These are phyloP conservation scores for Trichoderma endophyticum DNA, from an alignment of 2,329 filamentous ascomycete species.

Conservation along the genomic window DNA sequence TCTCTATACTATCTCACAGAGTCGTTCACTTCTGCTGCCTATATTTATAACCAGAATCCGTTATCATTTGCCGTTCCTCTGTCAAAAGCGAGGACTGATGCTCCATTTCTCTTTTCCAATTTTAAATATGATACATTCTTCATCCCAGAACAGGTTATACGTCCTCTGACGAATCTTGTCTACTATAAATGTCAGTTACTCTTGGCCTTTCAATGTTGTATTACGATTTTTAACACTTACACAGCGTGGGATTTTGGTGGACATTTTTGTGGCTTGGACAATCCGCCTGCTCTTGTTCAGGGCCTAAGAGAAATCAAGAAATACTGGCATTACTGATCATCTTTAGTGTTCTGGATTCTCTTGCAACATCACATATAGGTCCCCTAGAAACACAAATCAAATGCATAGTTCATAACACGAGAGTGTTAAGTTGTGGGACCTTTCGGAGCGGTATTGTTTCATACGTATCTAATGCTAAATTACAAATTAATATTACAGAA, in stretches of 20 bases:
- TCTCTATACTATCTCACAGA: neutral
- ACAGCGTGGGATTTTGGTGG: neutral
- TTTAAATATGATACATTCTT: neutral
- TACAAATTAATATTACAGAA: neutral
- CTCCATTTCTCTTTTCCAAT: neutral
- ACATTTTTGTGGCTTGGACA: neutral
- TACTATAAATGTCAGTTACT: neutral
- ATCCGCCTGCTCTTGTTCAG: neutral
- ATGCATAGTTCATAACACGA: neutral
- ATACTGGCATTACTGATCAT: neutral
- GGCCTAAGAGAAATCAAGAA: neutral
- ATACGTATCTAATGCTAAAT: neutral
- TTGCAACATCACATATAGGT: neutral
- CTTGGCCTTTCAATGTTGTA: neutral
- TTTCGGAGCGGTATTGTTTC: neutral
- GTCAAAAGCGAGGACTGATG: neutral
- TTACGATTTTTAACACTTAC: neutral
- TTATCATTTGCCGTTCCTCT: neutral
- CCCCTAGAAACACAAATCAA: neutral
- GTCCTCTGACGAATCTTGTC: neutral
- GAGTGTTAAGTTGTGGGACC: too few species aligned
- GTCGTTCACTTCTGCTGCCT: neutral
- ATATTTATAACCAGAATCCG: neutral
- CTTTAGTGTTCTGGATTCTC: neutral
- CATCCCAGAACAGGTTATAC: neutral